phyloP scores from a whole-genome alignment of 2,329 filamentous ascomycete genomes.

The Epichloe amarillans region DNA sequence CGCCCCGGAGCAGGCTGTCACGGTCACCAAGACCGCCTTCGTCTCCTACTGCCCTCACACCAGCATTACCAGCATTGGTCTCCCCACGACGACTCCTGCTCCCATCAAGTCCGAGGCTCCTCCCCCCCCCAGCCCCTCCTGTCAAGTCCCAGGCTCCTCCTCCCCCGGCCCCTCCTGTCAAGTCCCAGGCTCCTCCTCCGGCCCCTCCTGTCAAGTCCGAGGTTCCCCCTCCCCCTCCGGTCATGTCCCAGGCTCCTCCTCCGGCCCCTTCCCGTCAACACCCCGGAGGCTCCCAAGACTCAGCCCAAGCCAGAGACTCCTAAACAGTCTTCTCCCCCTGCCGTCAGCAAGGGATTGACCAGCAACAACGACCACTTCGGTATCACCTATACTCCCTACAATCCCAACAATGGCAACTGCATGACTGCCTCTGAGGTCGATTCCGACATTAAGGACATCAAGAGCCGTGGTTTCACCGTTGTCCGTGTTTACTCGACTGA shows the following conservation, averaged over 20 bases:
- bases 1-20: slow-evolving; percentile 53
- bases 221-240: not conserved
- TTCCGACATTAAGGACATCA: slow-evolving; percentile 48
- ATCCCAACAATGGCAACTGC: slow-evolving; percentile 43
- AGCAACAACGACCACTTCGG: slow-evolving; percentile 47
- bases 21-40: slow-evolving; percentile 53
- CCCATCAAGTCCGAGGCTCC: slow-evolving; percentile 11
- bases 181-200: not conserved
- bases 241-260: not conserved
- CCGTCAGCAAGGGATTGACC: slow-evolving; percentile 15
- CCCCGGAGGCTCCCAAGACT: slow-evolving; percentile 7
- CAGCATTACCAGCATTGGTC: slow-evolving; percentile 24
- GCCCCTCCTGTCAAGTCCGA: not conserved
- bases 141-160: slow-evolving; percentile 7
- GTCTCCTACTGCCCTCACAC: slow-evolving; percentile 26
- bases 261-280: not conserved
- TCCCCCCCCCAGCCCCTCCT: not conserved
- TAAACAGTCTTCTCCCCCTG: slow-evolving; percentile 6
- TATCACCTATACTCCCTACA: slow-evolving; percentile 73
- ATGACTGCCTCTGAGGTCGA: slow-evolving; percentile 46
- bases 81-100: slow-evolving; percentile 19
- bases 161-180: too few relatives aligned
- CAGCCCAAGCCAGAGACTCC: slow-evolving; percentile 5
- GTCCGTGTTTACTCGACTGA: slow-evolving; percentile 86
- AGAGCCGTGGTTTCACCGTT: slow-evolving; percentile 50